Evolutionary conservation across 495 filamentous ascomycete genomes (phyloP).

Genomic region (Cenococcum geophilum): DNA sequence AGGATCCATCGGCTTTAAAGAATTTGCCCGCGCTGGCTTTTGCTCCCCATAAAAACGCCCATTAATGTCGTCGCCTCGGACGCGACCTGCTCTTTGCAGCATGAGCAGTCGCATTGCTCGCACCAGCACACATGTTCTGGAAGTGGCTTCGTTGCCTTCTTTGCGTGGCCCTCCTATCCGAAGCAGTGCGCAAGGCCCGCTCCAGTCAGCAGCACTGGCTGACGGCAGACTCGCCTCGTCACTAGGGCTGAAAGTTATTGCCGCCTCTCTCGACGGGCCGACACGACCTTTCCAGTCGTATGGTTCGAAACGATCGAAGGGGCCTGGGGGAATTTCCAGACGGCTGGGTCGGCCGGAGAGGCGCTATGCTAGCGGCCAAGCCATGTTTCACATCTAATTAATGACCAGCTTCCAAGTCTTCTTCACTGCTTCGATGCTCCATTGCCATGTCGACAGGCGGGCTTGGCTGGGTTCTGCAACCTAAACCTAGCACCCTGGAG

Average conservation of each 20-base stretch:
- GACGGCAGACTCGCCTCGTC: neutral
- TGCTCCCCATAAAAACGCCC: neutral
- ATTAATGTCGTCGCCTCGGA: neutral
- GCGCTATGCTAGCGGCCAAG: constrained; percentile 1
- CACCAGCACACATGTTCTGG: neutral
- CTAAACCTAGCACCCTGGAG: too few relatives aligned
- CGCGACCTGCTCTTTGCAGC: neutral
- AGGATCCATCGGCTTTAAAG: too few relatives aligned
- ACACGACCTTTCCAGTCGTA: neutral
- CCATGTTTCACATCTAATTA: constrained; percentile 5
- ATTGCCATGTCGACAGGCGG: neutral
- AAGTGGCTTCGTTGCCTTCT: neutral
- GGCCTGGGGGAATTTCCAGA: constrained; percentile 1
- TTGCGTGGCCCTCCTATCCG: neutral
- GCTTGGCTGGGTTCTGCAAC: neutral
- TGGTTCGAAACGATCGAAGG: constrained; percentile 1
- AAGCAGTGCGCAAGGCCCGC: neutral
- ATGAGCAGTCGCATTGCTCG: constrained; percentile 2
- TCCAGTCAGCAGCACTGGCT: neutral
- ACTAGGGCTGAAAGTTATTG: neutral
- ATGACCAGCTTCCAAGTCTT: neutral
- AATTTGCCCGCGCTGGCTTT: too few relatives aligned
- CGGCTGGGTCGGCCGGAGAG: constrained; percentile 2
- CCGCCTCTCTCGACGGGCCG: neutral
- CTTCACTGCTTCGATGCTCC: neutral